Base-by-base conservation (phyloP, 2,329 filamentous ascomycete genomes). In the Alternaria dauci region DNA sequence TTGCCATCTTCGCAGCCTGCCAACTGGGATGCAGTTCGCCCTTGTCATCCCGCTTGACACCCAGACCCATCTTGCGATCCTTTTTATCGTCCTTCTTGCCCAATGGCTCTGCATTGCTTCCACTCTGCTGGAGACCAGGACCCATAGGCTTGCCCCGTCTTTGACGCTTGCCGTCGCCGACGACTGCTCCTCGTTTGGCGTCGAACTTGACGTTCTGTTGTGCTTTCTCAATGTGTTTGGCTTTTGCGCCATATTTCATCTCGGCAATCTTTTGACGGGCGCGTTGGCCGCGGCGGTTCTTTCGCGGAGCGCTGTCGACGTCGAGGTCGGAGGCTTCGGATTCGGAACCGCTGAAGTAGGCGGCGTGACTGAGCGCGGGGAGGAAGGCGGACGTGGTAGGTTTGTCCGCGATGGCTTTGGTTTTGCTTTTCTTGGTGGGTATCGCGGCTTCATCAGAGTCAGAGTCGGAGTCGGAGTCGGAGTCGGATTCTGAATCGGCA, bases 211-310 rank as follows among this genome's bases (percentile, higher is more conserved):
- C 76, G 67, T 87, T 83, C 43, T 83, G 66, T 8, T 73, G 78
- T 36, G 73, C 73, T 11, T 83, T 82, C 43, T 88, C 76, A 3
- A 89, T 50, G 71, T 93, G 91, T 68, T 89, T 91, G 1, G 92
- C 92, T 63, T 86, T 84, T 14, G 84, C 82, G 51, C 91, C 91
- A 75, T 85, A 94, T 74, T 94, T 94, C 80, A 92, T 89, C 81
- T 94, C 91, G 82, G 88, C 91, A 59, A 95, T 90, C 25, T 88
- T 87, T 73, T 91, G 90, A 8, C 92, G 87, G n/a, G 90, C 91
- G 43, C 88, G 86, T 79, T 96, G 92, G 4, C 92, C 92, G 47
- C 88, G 84, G 23, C 91, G 85, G 71, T 94, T 94, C 79, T 93
- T 94, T 69, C 87, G 87, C 0, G 83, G 79, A 1, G 82, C 67